Evolutionary conservation across 371 early-diverging fungal species (phyloP).

Genomic region (Choanephora cucurbitarum): DNA sequence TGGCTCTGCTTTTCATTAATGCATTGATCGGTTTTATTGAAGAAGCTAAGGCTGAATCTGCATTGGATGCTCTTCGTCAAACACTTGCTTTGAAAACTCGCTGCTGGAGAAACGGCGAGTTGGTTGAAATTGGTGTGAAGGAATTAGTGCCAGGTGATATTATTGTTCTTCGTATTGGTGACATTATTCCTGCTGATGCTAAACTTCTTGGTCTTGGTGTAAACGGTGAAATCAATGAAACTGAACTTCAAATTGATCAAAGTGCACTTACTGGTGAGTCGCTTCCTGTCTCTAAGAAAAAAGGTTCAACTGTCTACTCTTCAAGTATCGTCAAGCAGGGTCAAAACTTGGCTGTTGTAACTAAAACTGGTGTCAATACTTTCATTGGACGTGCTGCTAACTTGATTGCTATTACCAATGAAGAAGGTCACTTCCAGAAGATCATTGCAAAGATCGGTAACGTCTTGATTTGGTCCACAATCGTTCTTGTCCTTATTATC

Average conservation of each 20-base stretch:
- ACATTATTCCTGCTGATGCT: constrained; percentile 92
- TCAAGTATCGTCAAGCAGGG: constrained; percentile 87
- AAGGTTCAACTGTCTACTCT: constrained; percentile 82
- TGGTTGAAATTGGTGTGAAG: constrained; percentile 79
- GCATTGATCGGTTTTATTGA: constrained; percentile 89
- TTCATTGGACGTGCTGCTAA: constrained; percentile 92
- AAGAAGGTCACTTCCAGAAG: constrained; percentile 88
- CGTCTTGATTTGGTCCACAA: constrained; percentile 74
- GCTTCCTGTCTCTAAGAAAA: constrained; percentile 80
- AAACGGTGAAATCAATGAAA: constrained; percentile 73
- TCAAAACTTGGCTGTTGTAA: constrained; percentile 82
- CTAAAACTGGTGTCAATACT: constrained; percentile 82
- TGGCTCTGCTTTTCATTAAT: constrained; percentile 80
- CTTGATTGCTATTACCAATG: constrained; percentile 81
- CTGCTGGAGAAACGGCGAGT: constrained; percentile 72
- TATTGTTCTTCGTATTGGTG: constrained; percentile 87
- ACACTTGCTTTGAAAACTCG: constrained; percentile 84
- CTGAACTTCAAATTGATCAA: constrained; percentile 87
- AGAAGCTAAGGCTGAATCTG: constrained; percentile 88
- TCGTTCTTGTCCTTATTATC: constrained; percentile 78
- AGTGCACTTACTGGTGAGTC: constrained; percentile 96
- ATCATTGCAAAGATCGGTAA: constrained; percentile 82
- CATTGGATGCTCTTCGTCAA: constrained; percentile 88
- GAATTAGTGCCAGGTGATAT: constrained; percentile 87
- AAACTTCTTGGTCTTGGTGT: constrained; percentile 82